Base-by-base conservation (phyloP, 139 green algal genomes). In the Closterium sp. region DNA sequence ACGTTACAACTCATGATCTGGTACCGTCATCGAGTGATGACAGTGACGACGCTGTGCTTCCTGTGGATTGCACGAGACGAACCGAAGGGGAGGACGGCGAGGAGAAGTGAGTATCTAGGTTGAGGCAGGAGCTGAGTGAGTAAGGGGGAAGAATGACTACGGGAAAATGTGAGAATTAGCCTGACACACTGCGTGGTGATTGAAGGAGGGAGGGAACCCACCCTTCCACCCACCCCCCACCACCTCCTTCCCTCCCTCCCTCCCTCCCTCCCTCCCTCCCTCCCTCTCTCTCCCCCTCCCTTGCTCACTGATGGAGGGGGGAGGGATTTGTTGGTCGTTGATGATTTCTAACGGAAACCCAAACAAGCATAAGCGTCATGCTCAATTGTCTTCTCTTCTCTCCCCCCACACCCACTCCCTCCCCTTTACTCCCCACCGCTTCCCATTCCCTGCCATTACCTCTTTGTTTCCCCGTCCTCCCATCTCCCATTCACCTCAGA, bases 1-100 rank as follows among this genome's bases (percentile, higher is more conserved):
- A 97, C 13, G 95, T 98, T 4, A 98, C 97, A 31, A 96, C 93
- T 86, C 94, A 30, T n/a, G 92, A 94, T 34, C 84, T 94, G 21
- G 10, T 50, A 9, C 85, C 89, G 5, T 89, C 70, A 21, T 29
- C 32, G 88, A 32, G 85, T 30, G 85, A 87, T 29, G 85, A 87
- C 85, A 31, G 28, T 17, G 87, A 89, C 29, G 89, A 92, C 85
- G 27, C 70, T n/a, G 50, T 92, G 22, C 24, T 89, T 29, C 89
- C 89, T 31, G 89, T 92, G 11, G 70, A 92, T 31, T 87, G 85
- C 85, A 30, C 62, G 62, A 79, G 62, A 79, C 62, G 62, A 79
- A 79, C 27, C 5, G 62, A 79, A 24, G 86, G 86, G 86, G 88
- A 86, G 28, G 88, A 90, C 88, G n/a, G n/a, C 88, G n/a, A 73